A percentile compares a stretch with the other conserved stretches of the same genome.
Conservation (phyloP, 1,284 basidiomycete species). For the Rhizopogon hawkerae region DNA sequence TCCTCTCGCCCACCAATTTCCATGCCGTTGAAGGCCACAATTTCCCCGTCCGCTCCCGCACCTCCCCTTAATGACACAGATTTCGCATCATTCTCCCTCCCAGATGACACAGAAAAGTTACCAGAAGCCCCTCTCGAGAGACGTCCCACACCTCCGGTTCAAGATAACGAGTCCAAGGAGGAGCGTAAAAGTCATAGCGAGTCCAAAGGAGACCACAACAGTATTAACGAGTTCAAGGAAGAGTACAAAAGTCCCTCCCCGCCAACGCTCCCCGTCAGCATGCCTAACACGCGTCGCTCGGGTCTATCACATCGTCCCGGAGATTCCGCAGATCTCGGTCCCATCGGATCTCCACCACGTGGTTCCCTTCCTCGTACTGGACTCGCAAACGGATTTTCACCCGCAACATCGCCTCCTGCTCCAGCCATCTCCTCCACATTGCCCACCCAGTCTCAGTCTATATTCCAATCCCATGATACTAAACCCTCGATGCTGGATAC, state of each 20-base stretch:
- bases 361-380: constrained; percentile 33
- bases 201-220: constrained; percentile 5
- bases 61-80: constrained; percentile 69
- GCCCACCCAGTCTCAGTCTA: constrained; percentile 55
- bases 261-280: constrained; percentile 42
- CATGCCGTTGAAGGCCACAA: constrained; percentile 59
- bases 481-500: constrained; percentile 28
- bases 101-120: constrained; percentile 44
- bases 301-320: constrained; percentile 25
- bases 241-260: constrained; percentile 20
- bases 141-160: constrained; percentile 16
- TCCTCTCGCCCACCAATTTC: constrained; percentile 53
- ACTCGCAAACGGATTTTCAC: constrained; percentile 37
- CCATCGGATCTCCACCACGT: constrained; percentile 67
- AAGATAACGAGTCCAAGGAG: constrained; percentile 8
- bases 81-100: constrained; percentile 60
- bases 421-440: constrained; percentile 48
- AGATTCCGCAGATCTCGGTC: constrained; percentile 53
- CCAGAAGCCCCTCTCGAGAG: constrained; percentile 39
- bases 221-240: constrained; percentile 10
- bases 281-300: constrained; percentile 38
- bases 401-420: constrained; percentile 38
- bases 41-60: constrained; percentile 72
- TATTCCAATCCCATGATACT: constrained; percentile 29
- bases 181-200: background rate